phyloP scores from a whole-genome alignment of 371 early-diverging fungal genomes.

The Thermomucor indicae-seudaticae region DNA sequence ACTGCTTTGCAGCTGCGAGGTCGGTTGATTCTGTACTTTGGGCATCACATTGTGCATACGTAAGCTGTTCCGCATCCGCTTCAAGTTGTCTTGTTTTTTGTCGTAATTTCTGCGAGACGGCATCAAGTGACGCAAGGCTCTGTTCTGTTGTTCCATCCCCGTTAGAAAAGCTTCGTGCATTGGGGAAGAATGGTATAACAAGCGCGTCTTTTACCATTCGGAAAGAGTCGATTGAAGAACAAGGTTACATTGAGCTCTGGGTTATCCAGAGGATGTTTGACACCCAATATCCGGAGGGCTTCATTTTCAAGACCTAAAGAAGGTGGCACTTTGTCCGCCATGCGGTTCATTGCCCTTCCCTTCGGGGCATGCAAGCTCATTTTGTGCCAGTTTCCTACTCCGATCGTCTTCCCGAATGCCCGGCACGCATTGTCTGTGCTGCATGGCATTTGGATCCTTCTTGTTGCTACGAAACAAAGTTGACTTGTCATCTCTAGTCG shows the following conservation, averaged over 20 bases:
- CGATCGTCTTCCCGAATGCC: too few relatives aligned
- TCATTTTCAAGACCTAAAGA: slow-evolving; percentile 4
- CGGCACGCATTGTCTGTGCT: too few relatives aligned
- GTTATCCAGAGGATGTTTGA: slow-evolving; percentile 64
- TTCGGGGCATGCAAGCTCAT: too few relatives aligned
- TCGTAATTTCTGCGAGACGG: slow-evolving; percentile 58
- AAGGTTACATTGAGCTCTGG: slow-evolving; percentile 68
- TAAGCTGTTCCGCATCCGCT: slow-evolving; percentile 62
- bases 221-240: slow-evolving; percentile 81
- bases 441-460: too few relatives aligned
- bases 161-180: too few relatives aligned
- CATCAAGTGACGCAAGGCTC: slow-evolving; percentile 67
- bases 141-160: slow-evolving; percentile 67
- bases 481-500: too few relatives aligned
- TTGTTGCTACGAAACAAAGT: too few relatives aligned
- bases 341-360: too few relatives aligned
- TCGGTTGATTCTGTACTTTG: slow-evolving; percentile 56
- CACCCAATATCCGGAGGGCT: slow-evolving; percentile 5
- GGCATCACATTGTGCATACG: slow-evolving; percentile 64
- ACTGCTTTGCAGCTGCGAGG: slow-evolving; percentile 62
- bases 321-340: too few relatives aligned
- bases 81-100: slow-evolving; percentile 55
- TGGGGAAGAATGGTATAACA: not conserved
- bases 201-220: slow-evolving; percentile 48
- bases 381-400: too few relatives aligned